phyloP scores from a whole-genome alignment of 1,139 yeast genomes.

The Lodderomyces orthopsilosis region DNA sequence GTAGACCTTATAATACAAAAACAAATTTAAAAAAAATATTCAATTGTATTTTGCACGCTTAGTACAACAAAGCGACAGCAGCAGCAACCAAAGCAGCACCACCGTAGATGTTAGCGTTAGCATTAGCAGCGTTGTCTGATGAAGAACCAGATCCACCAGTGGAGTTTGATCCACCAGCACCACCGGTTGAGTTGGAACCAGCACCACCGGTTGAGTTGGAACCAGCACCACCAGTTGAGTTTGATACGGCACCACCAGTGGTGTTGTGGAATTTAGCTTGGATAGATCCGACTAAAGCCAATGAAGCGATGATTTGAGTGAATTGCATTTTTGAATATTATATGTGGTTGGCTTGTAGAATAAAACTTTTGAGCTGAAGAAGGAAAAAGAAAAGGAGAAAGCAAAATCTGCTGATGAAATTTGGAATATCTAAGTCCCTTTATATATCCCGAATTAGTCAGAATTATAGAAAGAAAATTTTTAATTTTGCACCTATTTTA shows the following conservation, averaged over 20 bases:
- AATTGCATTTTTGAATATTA: conserved; percentile 12
- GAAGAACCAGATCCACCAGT: conserved; percentile 5
- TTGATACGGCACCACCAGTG: conserved; percentile 9
- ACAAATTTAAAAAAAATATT: background rate
- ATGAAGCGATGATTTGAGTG: conserved; percentile 14
- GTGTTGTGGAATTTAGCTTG: conserved; percentile 13
- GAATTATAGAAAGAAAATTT: background rate
- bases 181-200: conserved; percentile 5
- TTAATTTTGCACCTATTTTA: background rate
- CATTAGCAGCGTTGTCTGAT: conserved; percentile 29
- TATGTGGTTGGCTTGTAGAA: background rate
- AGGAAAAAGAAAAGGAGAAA: conserved; percentile 4
- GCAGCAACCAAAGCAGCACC: conserved; percentile 79
- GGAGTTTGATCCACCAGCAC: conserved; percentile 8
- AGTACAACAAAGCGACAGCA: conserved; percentile 41
- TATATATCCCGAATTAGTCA: conserved; percentile 6
- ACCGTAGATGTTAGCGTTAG: conserved; percentile 47
- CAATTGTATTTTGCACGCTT: no score
- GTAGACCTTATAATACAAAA: background rate
- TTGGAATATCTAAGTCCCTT: conserved; percentile 7
- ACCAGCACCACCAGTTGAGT: conserved; percentile 8
- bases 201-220: conserved; percentile 8
- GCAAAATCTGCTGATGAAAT: background rate
- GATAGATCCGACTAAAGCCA: conserved; percentile 14
- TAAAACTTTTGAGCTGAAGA: background rate